Evolutionary conservation across 139 green algal genomes (phyloP).

Genomic region (Closterium sp.): DNA sequence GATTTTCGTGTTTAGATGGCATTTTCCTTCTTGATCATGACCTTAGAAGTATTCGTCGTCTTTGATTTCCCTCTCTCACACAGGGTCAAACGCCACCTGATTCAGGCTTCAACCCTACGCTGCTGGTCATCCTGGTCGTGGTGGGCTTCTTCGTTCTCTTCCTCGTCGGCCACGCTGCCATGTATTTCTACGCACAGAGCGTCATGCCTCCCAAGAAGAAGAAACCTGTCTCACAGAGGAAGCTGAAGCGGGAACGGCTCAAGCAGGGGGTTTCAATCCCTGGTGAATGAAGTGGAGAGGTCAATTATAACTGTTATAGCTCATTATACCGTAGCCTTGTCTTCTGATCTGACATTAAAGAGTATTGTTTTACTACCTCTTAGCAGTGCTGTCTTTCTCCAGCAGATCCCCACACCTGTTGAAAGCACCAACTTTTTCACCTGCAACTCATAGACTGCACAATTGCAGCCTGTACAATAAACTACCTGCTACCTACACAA

Average conservation of each 20-base stretch:
- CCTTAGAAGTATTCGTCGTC: neutral
- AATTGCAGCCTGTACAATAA: neutral
- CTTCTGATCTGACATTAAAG: no score
- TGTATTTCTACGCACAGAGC: conserved; percentile 44
- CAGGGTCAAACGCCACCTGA: neutral
- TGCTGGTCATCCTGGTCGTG: conserved; percentile 38
- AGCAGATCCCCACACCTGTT: no score
- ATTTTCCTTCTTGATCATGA: neutral
- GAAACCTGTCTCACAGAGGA: conserved; percentile 42
- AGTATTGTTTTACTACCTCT: no score
- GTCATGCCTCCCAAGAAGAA: conserved; percentile 37
- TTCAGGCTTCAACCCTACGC: conserved; percentile 38
- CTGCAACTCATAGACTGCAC: neutral
- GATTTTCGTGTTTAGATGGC: neutral
- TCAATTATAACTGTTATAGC: neutral
- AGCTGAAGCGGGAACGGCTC: conserved; percentile 27
- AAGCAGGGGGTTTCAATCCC: conserved; percentile 21
- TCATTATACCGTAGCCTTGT: neutral
- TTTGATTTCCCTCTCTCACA: neutral
- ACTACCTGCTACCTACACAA: no score
- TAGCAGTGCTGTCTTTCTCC: no score
- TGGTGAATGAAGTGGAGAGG: conserved; percentile 7
- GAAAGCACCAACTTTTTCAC: no score
- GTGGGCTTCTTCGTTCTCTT: conserved; percentile 32
- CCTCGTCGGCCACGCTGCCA: conserved; percentile 22